phyloP scores from a whole-genome alignment of 2,329 filamentous ascomycete species.

The Botrytis tulipae region DNA sequence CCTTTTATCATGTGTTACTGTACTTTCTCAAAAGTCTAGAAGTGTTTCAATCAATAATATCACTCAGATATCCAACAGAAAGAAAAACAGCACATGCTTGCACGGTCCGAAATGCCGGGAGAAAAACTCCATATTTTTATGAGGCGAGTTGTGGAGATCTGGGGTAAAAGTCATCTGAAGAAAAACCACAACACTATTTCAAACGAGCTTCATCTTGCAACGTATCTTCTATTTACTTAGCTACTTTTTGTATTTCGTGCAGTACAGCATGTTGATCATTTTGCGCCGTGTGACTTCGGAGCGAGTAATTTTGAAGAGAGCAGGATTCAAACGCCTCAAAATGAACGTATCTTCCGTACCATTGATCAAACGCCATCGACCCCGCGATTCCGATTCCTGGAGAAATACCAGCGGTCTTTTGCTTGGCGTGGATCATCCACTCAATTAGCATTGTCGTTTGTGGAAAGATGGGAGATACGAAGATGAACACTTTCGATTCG shows the following conservation, averaged over 20 bases:
- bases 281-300: slow-evolving; percentile 8
- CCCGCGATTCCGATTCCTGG: slow-evolving; percentile 9
- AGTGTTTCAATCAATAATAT: background rate
- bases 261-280: slow-evolving; percentile 3
- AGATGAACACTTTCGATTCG: background rate
- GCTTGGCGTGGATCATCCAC: background rate
- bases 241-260: background rate
- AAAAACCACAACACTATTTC: slow-evolving; percentile 3
- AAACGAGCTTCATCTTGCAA: background rate
- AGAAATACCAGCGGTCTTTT: background rate
- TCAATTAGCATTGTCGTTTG: background rate
- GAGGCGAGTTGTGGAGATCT: slow-evolving; percentile 10
- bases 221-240: background rate
- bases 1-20: slow-evolving; percentile 1
- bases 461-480: background rate
- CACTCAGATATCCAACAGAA: background rate
- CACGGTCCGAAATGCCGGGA: slow-evolving; percentile 15
- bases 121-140: background rate
- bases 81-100: background rate
- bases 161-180: slow-evolving; percentile 16
- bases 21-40: background rate
- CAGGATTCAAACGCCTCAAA: background rate
- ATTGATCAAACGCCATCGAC: slow-evolving; percentile 2
- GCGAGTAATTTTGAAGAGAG: background rate
- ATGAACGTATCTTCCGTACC: background rate